Evolutionary conservation across 73 alveolate species (phyloP).

Genomic region (Breviolum minutum): DNA sequence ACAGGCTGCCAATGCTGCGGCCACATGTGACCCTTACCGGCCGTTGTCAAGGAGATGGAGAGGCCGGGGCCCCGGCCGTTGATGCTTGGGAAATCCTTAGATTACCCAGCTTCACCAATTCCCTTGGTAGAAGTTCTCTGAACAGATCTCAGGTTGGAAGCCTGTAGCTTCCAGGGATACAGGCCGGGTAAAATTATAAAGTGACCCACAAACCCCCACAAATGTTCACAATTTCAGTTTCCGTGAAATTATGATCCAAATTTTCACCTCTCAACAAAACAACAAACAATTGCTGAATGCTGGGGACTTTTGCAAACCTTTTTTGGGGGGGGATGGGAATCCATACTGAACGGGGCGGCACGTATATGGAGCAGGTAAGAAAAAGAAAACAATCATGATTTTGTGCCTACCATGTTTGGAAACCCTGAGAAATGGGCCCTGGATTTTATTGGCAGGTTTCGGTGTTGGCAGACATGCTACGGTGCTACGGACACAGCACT

Average conservation of each 20-base stretch:
- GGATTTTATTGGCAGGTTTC: background rate
- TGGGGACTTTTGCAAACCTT: background rate
- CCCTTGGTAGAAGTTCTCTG: too few species aligned
- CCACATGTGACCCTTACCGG: conserved; percentile 19
- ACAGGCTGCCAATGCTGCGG: conserved; percentile 1
- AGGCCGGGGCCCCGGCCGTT: background rate
- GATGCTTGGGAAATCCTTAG: background rate
- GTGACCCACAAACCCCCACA: too few species aligned
- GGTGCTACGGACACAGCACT: background rate
- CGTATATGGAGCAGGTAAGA: too few species aligned
- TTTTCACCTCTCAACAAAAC: too few species aligned
- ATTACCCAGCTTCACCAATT: background rate
- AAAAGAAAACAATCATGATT: background rate
- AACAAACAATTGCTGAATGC: background rate
- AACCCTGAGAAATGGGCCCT: background rate
- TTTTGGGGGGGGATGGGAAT: background rate
- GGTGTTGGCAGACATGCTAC: background rate
- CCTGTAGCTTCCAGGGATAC: too few species aligned
- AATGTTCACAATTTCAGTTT: too few species aligned
- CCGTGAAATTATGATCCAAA: too few species aligned
- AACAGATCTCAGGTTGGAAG: background rate
- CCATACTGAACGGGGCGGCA: too few species aligned
- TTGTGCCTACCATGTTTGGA: background rate
- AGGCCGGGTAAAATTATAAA: too few species aligned
- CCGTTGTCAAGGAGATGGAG: conserved; percentile 22